Conservation (phyloP, 345 rosid species). For the Salix suchowensis region DNA sequence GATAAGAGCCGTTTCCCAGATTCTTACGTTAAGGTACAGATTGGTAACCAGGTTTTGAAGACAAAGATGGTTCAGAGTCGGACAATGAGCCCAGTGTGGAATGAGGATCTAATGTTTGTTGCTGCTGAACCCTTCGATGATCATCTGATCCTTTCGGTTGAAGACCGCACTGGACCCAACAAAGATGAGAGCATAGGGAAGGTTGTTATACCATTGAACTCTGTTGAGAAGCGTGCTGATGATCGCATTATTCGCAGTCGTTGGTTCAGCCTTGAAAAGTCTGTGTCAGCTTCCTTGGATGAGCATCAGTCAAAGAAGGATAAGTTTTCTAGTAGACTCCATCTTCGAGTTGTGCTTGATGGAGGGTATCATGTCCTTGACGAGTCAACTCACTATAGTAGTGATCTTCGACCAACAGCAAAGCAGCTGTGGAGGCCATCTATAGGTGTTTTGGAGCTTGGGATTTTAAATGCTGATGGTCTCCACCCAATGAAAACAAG, state of each 20-base stretch:
- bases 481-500: constrained; percentile 32
- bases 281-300: constrained; percentile 21
- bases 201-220: constrained; percentile 23
- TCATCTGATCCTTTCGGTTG: constrained; percentile 25
- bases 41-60: constrained; percentile 25
- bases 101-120: constrained; percentile 29
- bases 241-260: constrained; percentile 21
- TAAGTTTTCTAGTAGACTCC: constrained; percentile 26
- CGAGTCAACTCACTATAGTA: constrained; percentile 27
- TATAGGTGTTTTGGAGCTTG: constrained; percentile 29
- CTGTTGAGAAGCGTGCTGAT: constrained; percentile 27
- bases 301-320: constrained; percentile 25
- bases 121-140: constrained; percentile 36
- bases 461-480: constrained; percentile 24
- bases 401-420: constrained; percentile 28
- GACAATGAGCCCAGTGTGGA: constrained; percentile 24
- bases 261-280: constrained; percentile 27
- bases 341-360: constrained; percentile 20
- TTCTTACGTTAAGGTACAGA: constrained; percentile 24
- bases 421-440: constrained; percentile 33
- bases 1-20: constrained; percentile 23
- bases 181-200: constrained; percentile 29
- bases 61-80: constrained; percentile 19
- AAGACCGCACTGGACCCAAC: constrained; percentile 24
- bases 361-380: constrained; percentile 33